Evolutionary conservation across 1,284 basidiomycete species (phyloP), one percentile per base, ranked within the genome.

Genomic region (Neonothopanus nambi): DNA sequence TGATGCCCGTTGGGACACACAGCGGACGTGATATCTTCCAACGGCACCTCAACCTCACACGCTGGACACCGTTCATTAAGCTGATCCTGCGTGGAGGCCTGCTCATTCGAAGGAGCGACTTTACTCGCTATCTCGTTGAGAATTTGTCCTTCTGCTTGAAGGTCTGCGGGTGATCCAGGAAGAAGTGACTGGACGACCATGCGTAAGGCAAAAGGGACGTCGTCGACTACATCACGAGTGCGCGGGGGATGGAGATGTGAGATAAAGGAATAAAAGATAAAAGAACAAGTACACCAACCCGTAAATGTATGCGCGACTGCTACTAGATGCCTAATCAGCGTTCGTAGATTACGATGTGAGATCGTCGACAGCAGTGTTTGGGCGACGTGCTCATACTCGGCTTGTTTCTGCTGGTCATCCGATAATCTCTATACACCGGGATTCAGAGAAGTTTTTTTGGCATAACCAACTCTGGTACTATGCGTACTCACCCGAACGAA

Each of bases 21-120:
- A 11, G 85, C 89, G 38, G 62, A 74, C 18, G 75, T 78, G 48
- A 82, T 75, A 61, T 85, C 78, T 46, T 79, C 66, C 48, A 89
- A 65, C 1, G 79, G 79, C 24, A 90, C 74, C 44, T 74, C 70
- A 2, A 75, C 73, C 39, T 74, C 67, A 68, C 88, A 91, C 15
- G 88, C 89, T 3, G 88, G 88, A 59, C 88, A 91, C 5, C 65
- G 61, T 67, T 90, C 87, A 50, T 77, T 73, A 35, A 82, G 66
- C 23, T 69, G 68, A 48, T 65, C 68, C 48, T 67, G 62, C 24
- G 65, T 64, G 1, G 48, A 52, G 49, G 48, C n/a, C n/a, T n/a
- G n/a, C n/a, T n/a, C n/a, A n/a, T n/a, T n/a, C n/a, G n/a, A n/a
- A n/a, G n/a, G n/a, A n/a, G n/a, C 59, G 30, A 65, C 59, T 37